These are phyloP conservation scores for Hypoxylon cercidicola DNA, from an alignment of 495 filamentous ascomycete genomes.

Conservation along the genomic window DNA sequence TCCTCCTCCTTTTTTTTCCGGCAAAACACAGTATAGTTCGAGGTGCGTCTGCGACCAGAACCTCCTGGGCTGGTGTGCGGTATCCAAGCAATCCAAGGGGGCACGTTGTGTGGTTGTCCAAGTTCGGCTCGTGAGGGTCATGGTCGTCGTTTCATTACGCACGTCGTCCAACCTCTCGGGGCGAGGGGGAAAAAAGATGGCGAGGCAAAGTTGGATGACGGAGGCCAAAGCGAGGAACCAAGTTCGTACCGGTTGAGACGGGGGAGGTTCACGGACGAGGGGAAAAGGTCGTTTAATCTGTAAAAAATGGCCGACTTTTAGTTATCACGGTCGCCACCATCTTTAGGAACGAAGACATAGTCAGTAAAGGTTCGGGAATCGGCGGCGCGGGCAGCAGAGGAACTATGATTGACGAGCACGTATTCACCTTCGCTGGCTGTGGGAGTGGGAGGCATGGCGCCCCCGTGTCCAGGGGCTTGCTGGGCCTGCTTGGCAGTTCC, in stretches of 20 bases:
- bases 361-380: slow-evolving; percentile 46
- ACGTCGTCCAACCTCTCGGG: neutral
- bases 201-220: slow-evolving; percentile 16
- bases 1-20: neutral
- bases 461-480: slow-evolving; percentile 56
- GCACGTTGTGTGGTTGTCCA: slow-evolving; percentile 17
- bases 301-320: slow-evolving; percentile 28
- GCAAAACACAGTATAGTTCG: slow-evolving; percentile 8
- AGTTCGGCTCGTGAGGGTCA: slow-evolving; percentile 18
- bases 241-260: slow-evolving; percentile 21
- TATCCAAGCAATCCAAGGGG: slow-evolving; percentile 27
- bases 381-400: slow-evolving; percentile 41
- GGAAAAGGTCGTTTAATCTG: slow-evolving; percentile 13
- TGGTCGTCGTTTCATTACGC: slow-evolving; percentile 17
- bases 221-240: slow-evolving; percentile 20
- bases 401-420: slow-evolving; percentile 50
- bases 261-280: slow-evolving; percentile 3
- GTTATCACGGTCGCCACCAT: slow-evolving; percentile 47
- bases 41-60: slow-evolving; percentile 11
- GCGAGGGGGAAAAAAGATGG: neutral
- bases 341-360: slow-evolving; percentile 48
- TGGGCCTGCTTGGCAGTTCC: slow-evolving; percentile 55
- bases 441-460: slow-evolving; percentile 64
- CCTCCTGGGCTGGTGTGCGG: neutral
- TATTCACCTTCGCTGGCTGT: slow-evolving; percentile 70